Percentiles rank a stretch among this genome's conserved stretches.
phyloP scores from a whole-genome alignment of 2,329 filamentous ascomycete species.

The Gnomoniopsis sp. region DNA sequence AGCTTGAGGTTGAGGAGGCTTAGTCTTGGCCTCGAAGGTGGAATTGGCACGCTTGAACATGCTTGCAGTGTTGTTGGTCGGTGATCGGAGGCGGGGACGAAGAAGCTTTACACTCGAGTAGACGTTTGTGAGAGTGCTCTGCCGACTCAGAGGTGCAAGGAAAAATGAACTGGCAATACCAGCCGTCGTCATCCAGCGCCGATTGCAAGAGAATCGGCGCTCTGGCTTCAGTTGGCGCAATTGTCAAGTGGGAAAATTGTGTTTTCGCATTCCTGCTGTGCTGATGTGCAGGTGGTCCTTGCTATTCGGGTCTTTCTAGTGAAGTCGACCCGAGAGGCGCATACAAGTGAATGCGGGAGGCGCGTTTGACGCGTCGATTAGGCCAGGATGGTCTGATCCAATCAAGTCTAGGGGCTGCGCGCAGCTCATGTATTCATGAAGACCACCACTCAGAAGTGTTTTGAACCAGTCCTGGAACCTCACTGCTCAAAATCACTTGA shows the following conservation, averaged over 20 bases:
- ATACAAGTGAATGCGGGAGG: not conserved
- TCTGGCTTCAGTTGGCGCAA: not conserved
- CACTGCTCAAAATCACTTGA: too few relatives aligned
- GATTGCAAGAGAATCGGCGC: slow-evolving; percentile 1
- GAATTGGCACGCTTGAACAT: slow-evolving; percentile 20
- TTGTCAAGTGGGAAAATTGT: slow-evolving; percentile 6
- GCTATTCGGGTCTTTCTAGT: not conserved
- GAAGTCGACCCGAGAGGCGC: not conserved
- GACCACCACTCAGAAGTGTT: too few relatives aligned
- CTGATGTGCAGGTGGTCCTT: not conserved
- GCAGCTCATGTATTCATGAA: not conserved
- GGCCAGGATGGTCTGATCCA: not conserved
- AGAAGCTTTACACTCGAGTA: not conserved
- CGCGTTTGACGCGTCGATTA: slow-evolving; percentile 3
- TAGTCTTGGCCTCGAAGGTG: slow-evolving; percentile 34
- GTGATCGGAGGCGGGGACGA: not conserved
- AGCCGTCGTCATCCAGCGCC: slow-evolving; percentile 24
- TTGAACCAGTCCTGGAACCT: too few relatives aligned
- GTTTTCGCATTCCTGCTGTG: not conserved
- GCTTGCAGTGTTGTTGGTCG: slow-evolving; percentile 3
- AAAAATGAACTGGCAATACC: slow-evolving; percentile 13
- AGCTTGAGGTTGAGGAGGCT: slow-evolving; percentile 20
- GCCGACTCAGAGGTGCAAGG: slow-evolving; percentile 19
- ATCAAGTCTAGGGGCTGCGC: not conserved
- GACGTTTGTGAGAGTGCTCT: slow-evolving; percentile 5